Percentiles rank a stretch among this genome's conserved stretches.
Evolutionary conservation across 352 stramenopile genomes (phyloP).

Genomic region (Globisporangium carolinianum): DNA sequence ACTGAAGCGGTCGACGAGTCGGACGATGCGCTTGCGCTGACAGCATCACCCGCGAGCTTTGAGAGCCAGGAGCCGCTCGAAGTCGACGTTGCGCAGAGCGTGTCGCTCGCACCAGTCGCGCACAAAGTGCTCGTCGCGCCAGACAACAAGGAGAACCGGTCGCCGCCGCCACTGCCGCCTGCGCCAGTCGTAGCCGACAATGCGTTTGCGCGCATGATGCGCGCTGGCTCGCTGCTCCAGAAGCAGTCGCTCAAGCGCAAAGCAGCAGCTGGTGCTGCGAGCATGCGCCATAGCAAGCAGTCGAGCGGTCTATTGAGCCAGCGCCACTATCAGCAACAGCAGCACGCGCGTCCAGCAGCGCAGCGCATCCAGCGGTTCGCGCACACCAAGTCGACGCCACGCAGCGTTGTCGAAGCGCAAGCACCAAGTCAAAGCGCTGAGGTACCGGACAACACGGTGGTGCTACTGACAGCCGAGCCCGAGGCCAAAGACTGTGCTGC

Average conservation of each 20-base stretch:
- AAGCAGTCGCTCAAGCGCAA: slow-evolving; percentile 54
- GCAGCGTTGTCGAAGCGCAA: not conserved
- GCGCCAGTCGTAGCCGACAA: slow-evolving; percentile 37
- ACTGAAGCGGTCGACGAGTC: slow-evolving; percentile 23
- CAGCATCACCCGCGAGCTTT: slow-evolving; percentile 16
- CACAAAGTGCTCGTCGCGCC: slow-evolving; percentile 18
- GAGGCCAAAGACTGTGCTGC: not conserved
- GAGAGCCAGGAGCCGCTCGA: slow-evolving; percentile 49
- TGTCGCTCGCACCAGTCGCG: slow-evolving; percentile 44
- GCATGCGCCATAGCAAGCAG: slow-evolving; percentile 7
- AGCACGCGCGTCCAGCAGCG: slow-evolving; percentile 2
- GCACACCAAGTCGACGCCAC: slow-evolving; percentile 3
- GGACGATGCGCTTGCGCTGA: slow-evolving; percentile 3
- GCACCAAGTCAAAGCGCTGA: not conserved
- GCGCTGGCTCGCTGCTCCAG: slow-evolving; percentile 45
- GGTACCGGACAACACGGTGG: too few species aligned
- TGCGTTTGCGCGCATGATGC: slow-evolving; percentile 81
- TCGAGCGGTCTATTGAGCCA: not conserved
- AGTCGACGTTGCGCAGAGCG: slow-evolving; percentile 38
- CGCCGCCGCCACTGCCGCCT: slow-evolving; percentile 1
- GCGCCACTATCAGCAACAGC: slow-evolving; percentile 1
- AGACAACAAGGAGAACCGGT: slow-evolving; percentile 39
- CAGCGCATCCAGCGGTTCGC: slow-evolving; percentile 21
- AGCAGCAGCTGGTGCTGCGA: slow-evolving; percentile 13
- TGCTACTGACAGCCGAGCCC: too few species aligned